Evolutionary conservation across 495 filamentous ascomycete genomes (phyloP), one percentile per base, ranked within the genome.

Genomic region (Aeminium ludgeri): DNA sequence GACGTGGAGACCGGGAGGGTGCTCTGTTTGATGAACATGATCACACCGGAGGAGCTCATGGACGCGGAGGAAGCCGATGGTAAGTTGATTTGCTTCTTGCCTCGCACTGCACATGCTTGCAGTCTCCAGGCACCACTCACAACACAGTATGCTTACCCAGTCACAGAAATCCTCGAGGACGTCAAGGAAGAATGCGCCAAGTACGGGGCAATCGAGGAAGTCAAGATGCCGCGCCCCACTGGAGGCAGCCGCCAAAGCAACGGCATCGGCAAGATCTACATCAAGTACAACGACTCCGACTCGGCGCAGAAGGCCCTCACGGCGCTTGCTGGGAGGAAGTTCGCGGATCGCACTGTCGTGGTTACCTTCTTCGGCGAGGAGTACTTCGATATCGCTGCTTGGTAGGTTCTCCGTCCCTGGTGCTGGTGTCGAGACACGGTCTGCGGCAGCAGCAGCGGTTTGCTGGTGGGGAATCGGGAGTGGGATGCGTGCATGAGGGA

Each of bases 241-340:
- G 78, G 82, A 49, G 82, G 80, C 31, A 83, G 80, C 51, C 69
- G 78, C 53, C 80, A 82, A 53, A 78, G 78, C 3, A 70, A 81
- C 20, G 87, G 87, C n/a, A 83, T 94, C 10, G 87, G 87, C 53
- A 96, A 96, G 71, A 95, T 97, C 46, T 97, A 73, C 54, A 73
- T 97, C 67, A 95, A 94, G 62, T 97, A 79, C 52, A 85, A 87
- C 35, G 72, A 64, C 2, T 63, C 72, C 6, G 82, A 86, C 42
- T 72, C 74, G 1, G 82, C 91, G n/a, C 74, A 77, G 36, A 82
- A 76, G 51, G 89, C 89, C 10, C 66, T 96, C 35, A 72, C 76
- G 48, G 76, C 84, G 30, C 69, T 97, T 44, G 91, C 91, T 10
- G 89, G 89, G 30, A 70, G 89, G 38, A 93, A 95, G 58, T 97